These are phyloP conservation scores for Aspergillus ustus DNA, from an alignment of 2,329 filamentous ascomycete species.

Conservation along the genomic window DNA sequence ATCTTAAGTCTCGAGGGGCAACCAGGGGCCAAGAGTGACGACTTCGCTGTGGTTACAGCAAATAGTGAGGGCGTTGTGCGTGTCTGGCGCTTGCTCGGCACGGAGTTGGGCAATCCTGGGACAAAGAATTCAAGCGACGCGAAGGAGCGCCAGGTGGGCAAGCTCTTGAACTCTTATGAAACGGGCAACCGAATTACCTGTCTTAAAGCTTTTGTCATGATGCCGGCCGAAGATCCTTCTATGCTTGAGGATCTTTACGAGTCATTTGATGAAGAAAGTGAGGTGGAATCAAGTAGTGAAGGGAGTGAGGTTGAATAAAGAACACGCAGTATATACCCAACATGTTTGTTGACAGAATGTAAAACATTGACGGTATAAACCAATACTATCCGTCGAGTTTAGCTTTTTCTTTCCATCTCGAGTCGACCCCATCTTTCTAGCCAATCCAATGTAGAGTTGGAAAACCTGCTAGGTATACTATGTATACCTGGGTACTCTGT, in stretches of 20 bases:
- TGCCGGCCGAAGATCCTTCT: constrained; percentile 59
- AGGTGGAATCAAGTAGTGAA: constrained; percentile 29
- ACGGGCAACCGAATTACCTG: constrained; percentile 91
- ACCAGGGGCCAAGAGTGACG: constrained; percentile 38
- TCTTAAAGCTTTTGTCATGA: constrained; percentile 83
- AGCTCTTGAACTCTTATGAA: constrained; percentile 75
- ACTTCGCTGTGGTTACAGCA: constrained; percentile 69
- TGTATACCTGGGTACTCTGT: too few relatives aligned
- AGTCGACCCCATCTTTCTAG: neutral
- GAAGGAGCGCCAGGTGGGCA: constrained; percentile 59
- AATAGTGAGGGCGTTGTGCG: constrained; percentile 87
- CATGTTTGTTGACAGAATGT: constrained; percentile 19
- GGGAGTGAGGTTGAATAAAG: constrained; percentile 33
- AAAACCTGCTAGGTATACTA: neutral
- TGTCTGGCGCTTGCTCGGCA: constrained; percentile 66
- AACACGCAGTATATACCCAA: constrained; percentile 29
- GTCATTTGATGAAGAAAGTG: constrained; percentile 31
- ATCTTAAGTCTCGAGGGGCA: constrained; percentile 56
- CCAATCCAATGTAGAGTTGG: neutral
- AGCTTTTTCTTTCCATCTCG: neutral
- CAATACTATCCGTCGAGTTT: neutral
- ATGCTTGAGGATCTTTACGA: constrained; percentile 55
- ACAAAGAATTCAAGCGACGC: constrained; percentile 24
- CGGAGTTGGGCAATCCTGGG: constrained; percentile 34
- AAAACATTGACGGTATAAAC: constrained; percentile 10